Evolutionary conservation across 345 rosid species (phyloP), one percentile per base, ranked within the genome.

Genomic region (Excoecaria cochinchinensis): DNA sequence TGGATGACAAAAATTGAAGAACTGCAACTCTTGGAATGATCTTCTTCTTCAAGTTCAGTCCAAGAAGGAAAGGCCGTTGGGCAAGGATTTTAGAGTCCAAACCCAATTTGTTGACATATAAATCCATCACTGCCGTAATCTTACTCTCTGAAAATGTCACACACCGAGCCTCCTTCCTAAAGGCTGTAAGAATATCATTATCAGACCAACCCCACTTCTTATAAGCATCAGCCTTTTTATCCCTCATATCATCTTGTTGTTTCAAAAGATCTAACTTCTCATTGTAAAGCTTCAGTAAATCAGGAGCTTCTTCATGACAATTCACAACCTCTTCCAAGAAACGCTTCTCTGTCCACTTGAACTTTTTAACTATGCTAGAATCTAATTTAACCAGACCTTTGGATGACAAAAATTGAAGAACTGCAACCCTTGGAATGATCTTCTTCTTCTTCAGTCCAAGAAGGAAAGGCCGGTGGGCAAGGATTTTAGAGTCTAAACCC

Each of bases 171-270:
- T 31, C 31, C 71, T 80, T 85, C 61, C 67, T 80, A 44, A 88
- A 88, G 0, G 90, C 90, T 0, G 76, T n/a, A 36, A 58, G 58
- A 42, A 83, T 77, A 51, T n/a, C n/a, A n/a, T n/a, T n/a, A n/a
- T 82, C 75, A 16, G 87, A 79, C 94, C 89, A 90, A 4, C 86
- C 88, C 90, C 87, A 88, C 69, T 77, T 78, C 78, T 55, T 70
- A 39, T 83, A 88, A 13, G 74, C 81, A 78, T 85, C 82, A 46
- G 76, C 66, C 8, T 84, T 78, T 39, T 76, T 71, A 12, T 84
- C 87, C 31, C 2, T 31, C 31, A 31, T 31, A 2, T 31, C 31
- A 31, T 0, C 31, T 31, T 0, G 31, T 31, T 31, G 31, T 31
- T 31, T 31, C 31, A 2, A 2, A 31, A 31, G 31, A 31, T 31